Base-by-base conservation (phyloP, 2,329 filamentous ascomycete species). In the Amesomyces nigricolor region DNA sequence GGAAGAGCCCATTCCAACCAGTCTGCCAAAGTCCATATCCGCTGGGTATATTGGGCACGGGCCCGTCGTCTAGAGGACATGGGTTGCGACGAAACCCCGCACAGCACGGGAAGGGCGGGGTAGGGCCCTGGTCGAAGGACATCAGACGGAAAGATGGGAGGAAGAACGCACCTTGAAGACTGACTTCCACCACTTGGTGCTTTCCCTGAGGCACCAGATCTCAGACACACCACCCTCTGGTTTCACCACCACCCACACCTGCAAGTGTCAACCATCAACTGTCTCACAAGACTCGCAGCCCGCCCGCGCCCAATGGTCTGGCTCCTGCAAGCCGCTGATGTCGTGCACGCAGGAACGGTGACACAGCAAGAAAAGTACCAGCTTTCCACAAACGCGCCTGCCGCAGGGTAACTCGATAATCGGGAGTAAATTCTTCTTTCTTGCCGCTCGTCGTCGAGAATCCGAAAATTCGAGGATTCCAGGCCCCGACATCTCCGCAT, bases 91-190 rank as follows among this genome's bases (percentile, higher is more conserved):
- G 17, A 37, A 35, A 49, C 54, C 49, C 49, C 40, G 46, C 51
- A 47, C 46, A n/a, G 54, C 17, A 47, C 42, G 51, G 51, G 51
- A 54, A 51, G 44, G 47, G 56, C 51, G 56, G 56, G 56, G 56
- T 47, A 54, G 13, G 16, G 17, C 5, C 42, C 10, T 13, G 16
- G 7, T 19, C 14, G 11, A 35, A 7, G 9, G 11, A 16, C 11
- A 17, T 32, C 16, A 26, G 46, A n/a, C 17, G 40, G 32, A 9
- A 35, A 26, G 22, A 26, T 26, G 32, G 32, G 2, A 35, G 11
- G 32, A 35, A 35, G 32, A 35, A 35, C 4, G 11, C 32, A 9
- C 32, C 22, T 26, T 26, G 22, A 35, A 35, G 32, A 9, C 32
- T 35, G 32, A 13, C 7, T 35, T 13, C 32, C 32, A 10, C 32